Evolutionary conservation across 2,329 filamentous ascomycete species (phyloP), one percentile per base, ranked within the genome.

Genomic region (Fusarium sp.): DNA sequence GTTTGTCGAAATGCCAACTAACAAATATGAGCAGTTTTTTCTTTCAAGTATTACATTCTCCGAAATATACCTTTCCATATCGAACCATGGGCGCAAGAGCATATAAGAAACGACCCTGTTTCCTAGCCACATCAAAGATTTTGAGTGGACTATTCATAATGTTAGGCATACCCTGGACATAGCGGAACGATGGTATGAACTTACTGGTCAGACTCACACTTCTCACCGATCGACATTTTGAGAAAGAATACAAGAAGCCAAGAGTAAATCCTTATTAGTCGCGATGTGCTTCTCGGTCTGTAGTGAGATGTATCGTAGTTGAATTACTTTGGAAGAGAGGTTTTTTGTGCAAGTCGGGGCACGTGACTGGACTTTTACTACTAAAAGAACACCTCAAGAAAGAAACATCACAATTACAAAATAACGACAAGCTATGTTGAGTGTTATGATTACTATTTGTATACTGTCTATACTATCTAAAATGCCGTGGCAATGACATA

Each of bases 1-100:
- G 91, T 91, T 75, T 92, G 88, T 54, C 92, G 88, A 78, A 94
- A 93, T 51, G 92, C 91, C 47, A 93, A 87, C 87, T 92, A 72
- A 70, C 63, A 77, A 8, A 11, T 3, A 36, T 77, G 6, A 78
- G 69, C 5, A 31, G 6, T 35, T 44, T 3, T 5, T 3, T 6
- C 2, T 6, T 26, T 8, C 2, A 22, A n/a, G n/a, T 24, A 17
- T 6, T 10, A 15, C 13, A 18, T 13, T 20, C 41, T n/a, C 20
- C 7, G 8, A 20, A 5, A 9, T 7, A 3, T 79, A 83, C 86
- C 82, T 90, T 90, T 81, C 88, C 88, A 78, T 90, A 92, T 70
- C 90, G 85, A 62, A 92, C 90, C 90, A 92, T 92, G n/a, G 90
- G 90, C 20, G 90, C 90, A 51, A 87, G 89, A 26, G 90, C 86